phyloP scores from a whole-genome alignment of 495 filamentous ascomycete species.

The Tuber umbilicatum region DNA sequence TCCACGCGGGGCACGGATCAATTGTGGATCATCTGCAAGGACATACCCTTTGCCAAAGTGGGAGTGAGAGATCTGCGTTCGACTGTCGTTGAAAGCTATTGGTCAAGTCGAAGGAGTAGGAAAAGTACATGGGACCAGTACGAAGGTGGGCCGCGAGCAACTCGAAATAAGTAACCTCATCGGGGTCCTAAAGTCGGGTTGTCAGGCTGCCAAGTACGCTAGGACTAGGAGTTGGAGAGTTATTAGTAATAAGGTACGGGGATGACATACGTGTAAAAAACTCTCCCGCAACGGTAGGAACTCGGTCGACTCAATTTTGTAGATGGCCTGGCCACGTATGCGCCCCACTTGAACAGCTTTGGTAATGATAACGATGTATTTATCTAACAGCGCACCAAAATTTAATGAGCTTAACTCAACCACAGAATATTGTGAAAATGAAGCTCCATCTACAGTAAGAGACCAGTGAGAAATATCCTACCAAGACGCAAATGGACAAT shows the following conservation, averaged over 20 bases:
- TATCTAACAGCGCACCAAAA: slow-evolving; percentile 55
- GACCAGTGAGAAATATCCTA: slow-evolving; percentile 43
- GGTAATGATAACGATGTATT: slow-evolving; percentile 93
- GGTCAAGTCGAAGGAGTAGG: slow-evolving; percentile 89
- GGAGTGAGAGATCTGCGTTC: slow-evolving; percentile 57
- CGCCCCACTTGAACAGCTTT: slow-evolving; percentile 87
- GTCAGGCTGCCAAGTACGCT: background rate
- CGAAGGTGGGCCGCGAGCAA: slow-evolving; percentile 72
- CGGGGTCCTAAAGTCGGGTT: slow-evolving; percentile 52
- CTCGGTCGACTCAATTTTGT: slow-evolving; percentile 84
- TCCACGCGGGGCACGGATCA: background rate
- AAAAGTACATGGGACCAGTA: slow-evolving; percentile 91
- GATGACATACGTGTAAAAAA: slow-evolving; percentile 54
- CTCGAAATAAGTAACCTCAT: slow-evolving; percentile 83
- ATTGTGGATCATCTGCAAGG: background rate
- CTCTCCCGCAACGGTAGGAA: slow-evolving; percentile 91
- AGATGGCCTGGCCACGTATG: slow-evolving; percentile 85
- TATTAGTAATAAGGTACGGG: background rate
- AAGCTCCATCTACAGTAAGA: background rate
- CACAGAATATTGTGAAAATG: background rate
- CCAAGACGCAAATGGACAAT: slow-evolving; percentile 84
- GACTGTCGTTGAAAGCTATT: slow-evolving; percentile 91
- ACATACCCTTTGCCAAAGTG: slow-evolving; percentile 68
- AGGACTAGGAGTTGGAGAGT: background rate
- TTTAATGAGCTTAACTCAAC: background rate